Evolutionary conservation across 306 rosid genomes (phyloP), one percentile per base, ranked within the genome.

Genomic region (Prunus salicina): DNA sequence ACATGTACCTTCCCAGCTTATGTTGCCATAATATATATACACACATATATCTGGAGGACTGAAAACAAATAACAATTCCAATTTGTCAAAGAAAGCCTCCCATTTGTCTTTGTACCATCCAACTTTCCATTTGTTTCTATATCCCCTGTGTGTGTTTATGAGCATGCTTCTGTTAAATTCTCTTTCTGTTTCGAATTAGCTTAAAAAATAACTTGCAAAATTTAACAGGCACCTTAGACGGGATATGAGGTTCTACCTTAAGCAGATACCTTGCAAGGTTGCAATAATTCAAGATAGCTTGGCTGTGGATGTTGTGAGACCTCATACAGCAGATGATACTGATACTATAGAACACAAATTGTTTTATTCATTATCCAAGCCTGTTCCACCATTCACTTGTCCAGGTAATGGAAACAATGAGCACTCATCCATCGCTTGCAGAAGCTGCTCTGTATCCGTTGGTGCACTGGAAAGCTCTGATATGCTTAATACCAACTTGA

Each of bases 221-320:
- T 24, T 60, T 71, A 52, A 78, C 82, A 93, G 97, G 88, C 83
- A 87, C 77, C 85, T 90, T 67, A 68, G 85, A 72, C 84, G 89
- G 51, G 93, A 93, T 67, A 43, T 84, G 83, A 83, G 85, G 71
- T 82, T 56, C 83, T 87, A 88, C 71, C 80, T 78, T 63, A 84
- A 78, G 83, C 89, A 84, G 79, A 80, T 90, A 80, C 86, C 97
- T 11, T 86, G 87, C 80, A 90, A 90, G 86, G 78, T 93, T 58
- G 92, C 90, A 67, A 32, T 86, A 71, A 82, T 93, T 60, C 84
- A 87, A 62, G 90, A 89, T 74, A 82, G 70, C 72, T 80, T 90
- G 51, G 72, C 83, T 27, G 75, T 89, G 77, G 86, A 88, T 3
- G 56, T 83, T 10, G 50, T 71, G 84, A 89, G 85, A 83, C 63